Conservation (phyloP, 345 rosid genomes). For the Salix udensis region DNA sequence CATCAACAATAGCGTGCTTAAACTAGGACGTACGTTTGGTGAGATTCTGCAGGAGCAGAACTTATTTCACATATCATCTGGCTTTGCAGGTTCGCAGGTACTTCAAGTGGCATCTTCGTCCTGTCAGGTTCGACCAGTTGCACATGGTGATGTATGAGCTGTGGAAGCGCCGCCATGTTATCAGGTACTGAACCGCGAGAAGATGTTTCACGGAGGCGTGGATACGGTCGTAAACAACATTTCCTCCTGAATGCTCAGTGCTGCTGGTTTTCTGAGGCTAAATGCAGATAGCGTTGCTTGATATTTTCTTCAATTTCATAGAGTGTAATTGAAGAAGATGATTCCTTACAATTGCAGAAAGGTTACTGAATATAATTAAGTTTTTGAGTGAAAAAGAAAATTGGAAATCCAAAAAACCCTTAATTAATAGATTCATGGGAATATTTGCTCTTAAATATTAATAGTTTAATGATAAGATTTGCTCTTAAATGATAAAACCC, state of each 20-base stretch:
- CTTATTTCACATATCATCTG: background rate
- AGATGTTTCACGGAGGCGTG: background rate
- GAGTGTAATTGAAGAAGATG: no score
- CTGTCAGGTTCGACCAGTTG: conserved; percentile 71
- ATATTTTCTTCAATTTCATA: no score
- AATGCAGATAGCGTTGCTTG: background rate
- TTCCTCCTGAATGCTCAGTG: background rate
- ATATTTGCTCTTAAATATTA: no score
- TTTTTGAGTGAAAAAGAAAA: no score
- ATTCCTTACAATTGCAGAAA: no score
- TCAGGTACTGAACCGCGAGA: conserved; percentile 41
- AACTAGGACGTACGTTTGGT: background rate
- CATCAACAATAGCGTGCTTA: background rate
- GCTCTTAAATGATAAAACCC: no score
- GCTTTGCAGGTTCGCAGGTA: no score
- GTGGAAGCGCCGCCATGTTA: conserved; percentile 87
- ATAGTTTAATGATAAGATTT: no score
- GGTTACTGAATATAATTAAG: no score
- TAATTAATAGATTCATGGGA: no score
- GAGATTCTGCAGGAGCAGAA: background rate
- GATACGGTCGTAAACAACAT: background rate
- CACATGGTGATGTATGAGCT: conserved; percentile 96
- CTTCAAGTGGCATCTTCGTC: conserved; percentile 90
- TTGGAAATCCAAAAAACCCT: no score
- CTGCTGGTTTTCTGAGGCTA: background rate